Evolutionary conservation across 306 rosid species (phyloP), one percentile per base, ranked within the genome.

Genomic region (Gillenia trifoliata): DNA sequence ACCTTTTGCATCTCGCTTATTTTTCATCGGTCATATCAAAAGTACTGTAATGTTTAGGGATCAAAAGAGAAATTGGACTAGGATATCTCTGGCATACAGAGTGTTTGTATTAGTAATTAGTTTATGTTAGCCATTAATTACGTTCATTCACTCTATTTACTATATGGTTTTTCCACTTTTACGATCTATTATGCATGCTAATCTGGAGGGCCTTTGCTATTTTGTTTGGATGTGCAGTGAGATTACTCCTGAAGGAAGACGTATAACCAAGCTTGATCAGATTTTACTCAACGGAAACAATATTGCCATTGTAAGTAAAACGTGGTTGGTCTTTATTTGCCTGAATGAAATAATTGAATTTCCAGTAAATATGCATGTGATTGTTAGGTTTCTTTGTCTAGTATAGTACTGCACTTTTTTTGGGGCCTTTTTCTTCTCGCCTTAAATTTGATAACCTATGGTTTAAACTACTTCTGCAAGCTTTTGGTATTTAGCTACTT

Each of bases 181-280:
- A 8, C 15, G 52, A 16, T 34, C 3, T 20, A 6, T 16, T 28
- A 0, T 73, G 28, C 19, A 34, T 38, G 7, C 30, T 67, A 31
- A 66, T 73, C n/a, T 29, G 49, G 20, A 61, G 25, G 23, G 49
- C 33, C 30, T 25, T 74, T 28, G 25, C 4, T 57, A 60, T 55
- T 50, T 11, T 60, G 22, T 77, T 63, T 61, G 31, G 76, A 67
- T 84, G 25, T 16, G 61, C 87, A 91, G 99, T 78, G 97, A 94
- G 82, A 92, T 92, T 76, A 94, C 99, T 56, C 80, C 96, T 30
- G 97, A 94, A 84, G 99, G 99, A 85, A 92, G 95, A 81, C 85
- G 97, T 81, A 92, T 94, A 82, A 94, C 99, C 68, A 94, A 94
- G 85, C 93, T 94, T 72, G 99, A 94, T 71, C 99, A 94, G 88